Evolutionary conservation across 371 early-diverging fungal genomes (phyloP), one percentile per base, ranked within the genome.

Genomic region (Mortierella sp.): DNA sequence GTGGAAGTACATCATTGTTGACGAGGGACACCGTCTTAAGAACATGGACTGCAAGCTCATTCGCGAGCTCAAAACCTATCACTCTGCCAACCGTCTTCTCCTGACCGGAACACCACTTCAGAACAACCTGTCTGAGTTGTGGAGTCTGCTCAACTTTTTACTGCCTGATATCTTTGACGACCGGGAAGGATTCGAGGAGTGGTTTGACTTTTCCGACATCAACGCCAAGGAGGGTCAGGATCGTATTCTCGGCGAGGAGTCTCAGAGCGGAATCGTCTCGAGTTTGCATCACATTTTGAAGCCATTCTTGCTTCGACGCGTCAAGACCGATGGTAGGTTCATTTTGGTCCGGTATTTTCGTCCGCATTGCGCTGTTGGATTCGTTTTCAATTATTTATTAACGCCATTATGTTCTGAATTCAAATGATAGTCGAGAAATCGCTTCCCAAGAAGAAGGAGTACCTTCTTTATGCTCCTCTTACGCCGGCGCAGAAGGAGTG

Each of bases 1-100:
- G 8, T 99, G 96, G 96, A 95, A 96, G 80, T 96, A 96, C 81
- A 94, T 96, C 70, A 95, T 99, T 11, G 95, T 98, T 16, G 99
- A 99, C 82, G 98, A 99, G 88, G 98, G 98, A 10, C 98, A 99
- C 80, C 93, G 98, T 64, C 90, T 99, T 79, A 98, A 98, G 87
- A 99, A 99, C 88, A 87, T 95, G 88, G 94, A 97, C 82, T 97
- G 97, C 84, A 94, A 94, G 82, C 92, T 99, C 76, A 93, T 98
- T 46, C 91, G 91, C 24, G 96, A 97, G 72, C 90, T 99, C 44
- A 97, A 97, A 85, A 87, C 89, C 0, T 95, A 94, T 87, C 91
- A 94, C 34, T 93, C 94, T 79, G 96, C 97, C 40, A 97, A 97
- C 87, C 93, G 98, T 28, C 88, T 98, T 46, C 89, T 98, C 34